Evolutionary conservation across 495 filamentous ascomycete species (phyloP), one percentile per base, ranked within the genome.

Genomic region (Xylaria flabelliformis): DNA sequence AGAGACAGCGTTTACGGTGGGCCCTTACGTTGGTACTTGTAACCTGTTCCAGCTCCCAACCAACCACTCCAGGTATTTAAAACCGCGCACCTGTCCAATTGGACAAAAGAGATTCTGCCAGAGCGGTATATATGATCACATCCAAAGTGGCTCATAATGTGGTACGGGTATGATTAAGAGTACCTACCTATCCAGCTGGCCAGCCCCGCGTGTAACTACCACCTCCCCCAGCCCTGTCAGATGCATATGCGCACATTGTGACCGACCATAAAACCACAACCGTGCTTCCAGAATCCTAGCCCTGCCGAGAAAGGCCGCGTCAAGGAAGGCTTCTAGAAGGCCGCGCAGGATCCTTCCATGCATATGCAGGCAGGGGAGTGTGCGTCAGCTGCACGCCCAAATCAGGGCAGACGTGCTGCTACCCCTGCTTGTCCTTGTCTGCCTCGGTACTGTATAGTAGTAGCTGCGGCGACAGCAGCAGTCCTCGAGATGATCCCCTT

Each of bases 301-400:
- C 32, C 34, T 39, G 32, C 19, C 19, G 36, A 62, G 32, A 26
- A 29, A 24, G 26, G 39, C 62, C 48, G 41, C 48, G 32, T 67
- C 64, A 65, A 34, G 73, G 67, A 50, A 73, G 64, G 56, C 75
- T 77, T 75, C 75, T 65, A 67, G 75, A 77, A 77, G 67, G 69
- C 69, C 72, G 53, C 42, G 68, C 56, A 51, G 36, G 12, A 66
- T 42, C 42, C 42, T 70, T 74, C 72, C 66, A 67, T 68, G 72
- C 72, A 71, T 64, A 19, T n/a, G 19, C 17, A 39, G 48, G 19
- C 29, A 41, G 44, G 48, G 64, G 48, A 10, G 4, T 2, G 42
- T 32, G 8, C 15, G 44, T 65, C 41, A 65, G 19, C 34, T 67
- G 32, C 63, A 26, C 2, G 58, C 34, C 63, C 13, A 50, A 34